Conservation (phyloP, 257 asterid species). For the Buddleja alternifolia region DNA sequence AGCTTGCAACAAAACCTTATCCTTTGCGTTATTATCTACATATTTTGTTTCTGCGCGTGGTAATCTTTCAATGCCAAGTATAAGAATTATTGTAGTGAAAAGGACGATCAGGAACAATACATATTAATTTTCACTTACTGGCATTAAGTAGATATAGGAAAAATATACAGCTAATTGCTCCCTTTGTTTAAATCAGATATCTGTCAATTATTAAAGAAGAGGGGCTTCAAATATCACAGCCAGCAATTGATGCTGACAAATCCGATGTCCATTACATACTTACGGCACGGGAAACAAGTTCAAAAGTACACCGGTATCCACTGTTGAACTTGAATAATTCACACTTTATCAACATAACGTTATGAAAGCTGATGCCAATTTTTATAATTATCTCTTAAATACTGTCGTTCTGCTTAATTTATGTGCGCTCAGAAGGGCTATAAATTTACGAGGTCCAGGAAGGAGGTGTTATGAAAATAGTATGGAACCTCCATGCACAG, state of each 20-base stretch:
- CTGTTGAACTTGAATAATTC: slow-evolving; percentile 1
- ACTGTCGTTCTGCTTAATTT: background rate
- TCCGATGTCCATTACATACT: slow-evolving; percentile 69
- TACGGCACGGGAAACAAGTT: slow-evolving; percentile 51
- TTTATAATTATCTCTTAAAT: background rate
- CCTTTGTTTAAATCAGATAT: slow-evolving; percentile 49
- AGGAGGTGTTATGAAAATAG: slow-evolving; percentile 53
- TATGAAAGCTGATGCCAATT: background rate
- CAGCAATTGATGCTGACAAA: slow-evolving; percentile 65
- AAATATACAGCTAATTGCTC: background rate
- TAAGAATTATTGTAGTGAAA: background rate
- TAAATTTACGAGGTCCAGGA: slow-evolving; percentile 50
- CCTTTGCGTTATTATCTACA: too few species aligned
- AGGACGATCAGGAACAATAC: background rate
- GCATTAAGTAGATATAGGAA: background rate
- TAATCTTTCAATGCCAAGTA: too few species aligned
- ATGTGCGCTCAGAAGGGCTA: slow-evolving; percentile 46
- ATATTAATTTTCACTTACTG: background rate
- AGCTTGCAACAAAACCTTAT: too few species aligned
- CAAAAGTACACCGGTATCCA: slow-evolving; percentile 64
- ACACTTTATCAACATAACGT: background rate
- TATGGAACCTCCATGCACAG: slow-evolving; percentile 72
- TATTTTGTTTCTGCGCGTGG: too few species aligned
- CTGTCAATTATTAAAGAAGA: slow-evolving; percentile 55
- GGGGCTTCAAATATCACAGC: slow-evolving; percentile 84